Conservation (phyloP, 2,329 filamentous ascomycete species). For the Conoideocrella luteorostrata region DNA sequence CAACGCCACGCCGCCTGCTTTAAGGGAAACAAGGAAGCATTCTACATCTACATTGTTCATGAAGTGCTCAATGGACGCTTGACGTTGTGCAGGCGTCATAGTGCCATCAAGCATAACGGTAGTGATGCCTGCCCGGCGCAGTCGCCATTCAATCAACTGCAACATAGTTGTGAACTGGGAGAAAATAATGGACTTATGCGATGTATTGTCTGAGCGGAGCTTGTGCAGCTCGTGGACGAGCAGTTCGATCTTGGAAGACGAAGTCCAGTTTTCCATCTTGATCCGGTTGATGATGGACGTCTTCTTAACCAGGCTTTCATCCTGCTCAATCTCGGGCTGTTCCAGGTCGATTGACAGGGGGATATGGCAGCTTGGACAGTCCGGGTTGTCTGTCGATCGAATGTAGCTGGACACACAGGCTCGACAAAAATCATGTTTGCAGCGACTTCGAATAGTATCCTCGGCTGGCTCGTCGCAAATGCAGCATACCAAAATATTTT, state of each 20-base stretch:
- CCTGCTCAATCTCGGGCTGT: constrained; percentile 90
- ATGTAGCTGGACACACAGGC: constrained; percentile 49
- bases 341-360: constrained; percentile 84
- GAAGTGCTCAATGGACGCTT: constrained; percentile 91
- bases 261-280: constrained; percentile 98
- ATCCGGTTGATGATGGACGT: constrained; percentile 97
- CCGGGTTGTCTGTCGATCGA: constrained; percentile 65
- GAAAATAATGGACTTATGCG: constrained; percentile 95
- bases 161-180: constrained; percentile 97
- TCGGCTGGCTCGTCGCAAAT: constrained; percentile 96
- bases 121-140: constrained; percentile 92
- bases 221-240: constrained; percentile 91
- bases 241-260: constrained; percentile 95
- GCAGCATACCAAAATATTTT: constrained; percentile 85
- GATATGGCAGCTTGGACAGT: constrained; percentile 91
- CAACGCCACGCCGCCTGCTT: constrained; percentile 90
- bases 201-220: constrained; percentile 84
- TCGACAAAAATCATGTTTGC: constrained; percentile 68
- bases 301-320: constrained; percentile 82
- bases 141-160: constrained; percentile 92
- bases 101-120: constrained; percentile 97
- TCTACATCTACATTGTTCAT: constrained; percentile 94
- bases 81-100: constrained; percentile 91
- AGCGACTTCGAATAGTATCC: constrained; percentile 85
- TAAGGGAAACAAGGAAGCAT: constrained; percentile 91